Percentiles rank a stretch among this genome's conserved stretches.
phyloP scores from a whole-genome alignment of 176 grass and related monocot genomes.

The Zoysia pacifica region DNA sequence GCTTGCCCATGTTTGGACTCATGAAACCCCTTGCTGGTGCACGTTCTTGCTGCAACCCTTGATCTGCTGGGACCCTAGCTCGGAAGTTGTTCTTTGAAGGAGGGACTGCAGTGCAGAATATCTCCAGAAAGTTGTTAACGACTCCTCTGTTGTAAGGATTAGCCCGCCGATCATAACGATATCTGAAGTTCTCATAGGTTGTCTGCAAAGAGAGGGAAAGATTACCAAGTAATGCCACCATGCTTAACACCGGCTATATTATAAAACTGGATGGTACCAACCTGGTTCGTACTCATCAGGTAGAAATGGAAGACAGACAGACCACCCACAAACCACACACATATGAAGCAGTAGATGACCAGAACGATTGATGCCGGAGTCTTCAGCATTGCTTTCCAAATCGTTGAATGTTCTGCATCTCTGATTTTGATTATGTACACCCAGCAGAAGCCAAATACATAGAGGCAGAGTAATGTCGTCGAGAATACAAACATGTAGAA shows the following conservation, averaged over 20 bases:
- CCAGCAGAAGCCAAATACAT: slow-evolving; percentile 89
- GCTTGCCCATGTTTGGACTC: slow-evolving; percentile 94
- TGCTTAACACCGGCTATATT: slow-evolving; percentile 23
- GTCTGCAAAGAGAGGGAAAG: slow-evolving; percentile 53
- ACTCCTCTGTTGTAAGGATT: slow-evolving; percentile 83
- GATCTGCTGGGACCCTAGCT: slow-evolving; percentile 59
- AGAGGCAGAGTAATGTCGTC: slow-evolving; percentile 79
- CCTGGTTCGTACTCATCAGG: slow-evolving; percentile 93
- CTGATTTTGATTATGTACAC: slow-evolving; percentile 89
- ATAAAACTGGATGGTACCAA: slow-evolving; percentile 28
- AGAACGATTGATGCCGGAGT: slow-evolving; percentile 79
- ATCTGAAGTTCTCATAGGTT: slow-evolving; percentile 94
- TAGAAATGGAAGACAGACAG: slow-evolving; percentile 94
- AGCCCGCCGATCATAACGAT: slow-evolving; percentile 72
- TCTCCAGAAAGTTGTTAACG: slow-evolving; percentile 71
- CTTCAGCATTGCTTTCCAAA: slow-evolving; percentile 92
- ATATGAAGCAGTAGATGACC: slow-evolving; percentile 88
- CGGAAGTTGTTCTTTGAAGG: slow-evolving; percentile 94
- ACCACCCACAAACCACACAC: slow-evolving; percentile 92
- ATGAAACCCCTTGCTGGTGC: slow-evolving; percentile 68
- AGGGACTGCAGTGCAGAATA: slow-evolving; percentile 75
- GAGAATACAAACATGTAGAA: slow-evolving; percentile 99
- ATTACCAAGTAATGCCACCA: neutral
- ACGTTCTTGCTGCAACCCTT: slow-evolving; percentile 55
- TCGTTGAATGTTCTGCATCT: slow-evolving; percentile 59